phyloP scores from a whole-genome alignment of 192 early-diverging fungal genomes.

The Entomortierella chlamydospora region DNA sequence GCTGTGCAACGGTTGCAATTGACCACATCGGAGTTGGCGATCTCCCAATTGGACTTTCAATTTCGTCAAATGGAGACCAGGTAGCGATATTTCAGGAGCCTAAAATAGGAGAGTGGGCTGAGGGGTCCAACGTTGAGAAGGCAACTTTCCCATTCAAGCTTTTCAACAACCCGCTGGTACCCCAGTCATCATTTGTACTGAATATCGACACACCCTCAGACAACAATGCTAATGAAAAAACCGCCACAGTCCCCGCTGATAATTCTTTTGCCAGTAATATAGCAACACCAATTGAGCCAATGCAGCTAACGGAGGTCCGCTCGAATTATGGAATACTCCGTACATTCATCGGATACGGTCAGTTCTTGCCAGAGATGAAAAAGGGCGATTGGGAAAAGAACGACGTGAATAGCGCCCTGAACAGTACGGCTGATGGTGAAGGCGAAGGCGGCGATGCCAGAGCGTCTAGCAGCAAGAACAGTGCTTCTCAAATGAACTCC shows the following conservation, averaged over 20 bases:
- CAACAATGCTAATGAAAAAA: slow-evolving; percentile 2
- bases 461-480: slow-evolving; percentile 1
- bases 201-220: slow-evolving; percentile 14
- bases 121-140: slow-evolving; percentile 12
- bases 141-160: slow-evolving; percentile 33
- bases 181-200: slow-evolving; percentile 4
- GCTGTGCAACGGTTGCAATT: slow-evolving; percentile 10
- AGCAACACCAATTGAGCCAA: background rate
- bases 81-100: slow-evolving; percentile 41
- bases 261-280: background rate
- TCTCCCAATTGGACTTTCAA: slow-evolving; percentile 27
- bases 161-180: slow-evolving; percentile 42
- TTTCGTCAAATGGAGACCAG: slow-evolving; percentile 34
- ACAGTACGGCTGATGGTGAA: background rate
- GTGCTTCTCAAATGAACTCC: background rate
- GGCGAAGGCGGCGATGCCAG: slow-evolving; percentile 15
- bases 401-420: slow-evolving; percentile 16
- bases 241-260: background rate
- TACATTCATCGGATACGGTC: slow-evolving; percentile 31
- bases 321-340: slow-evolving; percentile 8
- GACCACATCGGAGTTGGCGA: slow-evolving; percentile 17
- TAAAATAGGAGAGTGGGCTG: slow-evolving; percentile 40
- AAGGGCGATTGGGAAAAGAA: slow-evolving; percentile 41
- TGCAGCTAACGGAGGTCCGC: slow-evolving; percentile 11
- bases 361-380: slow-evolving; percentile 28